Percentiles rank a stretch among this genome's conserved stretches.
phyloP scores from a whole-genome alignment of 495 filamentous ascomycete species.

The Podospora pseudoanserina region DNA sequence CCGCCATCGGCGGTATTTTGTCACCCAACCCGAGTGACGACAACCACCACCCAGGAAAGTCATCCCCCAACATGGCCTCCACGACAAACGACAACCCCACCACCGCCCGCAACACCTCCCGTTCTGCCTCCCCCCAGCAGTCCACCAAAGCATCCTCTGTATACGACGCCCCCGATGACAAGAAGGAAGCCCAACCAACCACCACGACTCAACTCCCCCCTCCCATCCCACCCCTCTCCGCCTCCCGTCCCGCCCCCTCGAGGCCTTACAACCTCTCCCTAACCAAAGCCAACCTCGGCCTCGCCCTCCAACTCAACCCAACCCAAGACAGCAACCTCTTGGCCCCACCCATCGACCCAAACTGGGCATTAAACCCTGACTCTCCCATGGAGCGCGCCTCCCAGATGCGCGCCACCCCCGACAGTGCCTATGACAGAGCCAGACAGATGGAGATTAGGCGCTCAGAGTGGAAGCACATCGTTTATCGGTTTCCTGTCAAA shows the following conservation, averaged over 20 bases:
- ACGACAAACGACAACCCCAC: slow-evolving; percentile 8
- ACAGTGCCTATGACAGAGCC: slow-evolving; percentile 27
- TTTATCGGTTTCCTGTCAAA: slow-evolving; percentile 20
- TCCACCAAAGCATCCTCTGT: slow-evolving; percentile 20
- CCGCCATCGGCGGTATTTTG: neutral
- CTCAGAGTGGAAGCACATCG: slow-evolving; percentile 22
- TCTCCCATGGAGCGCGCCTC: slow-evolving; percentile 21
- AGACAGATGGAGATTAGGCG: slow-evolving; percentile 23
- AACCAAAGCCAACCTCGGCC: slow-evolving; percentile 10
- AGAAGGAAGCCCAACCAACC: neutral
- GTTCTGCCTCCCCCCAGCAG: slow-evolving; percentile 5
- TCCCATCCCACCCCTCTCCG: slow-evolving; percentile 10
- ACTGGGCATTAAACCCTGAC: slow-evolving; percentile 17
- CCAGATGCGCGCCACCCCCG: slow-evolving; percentile 21
- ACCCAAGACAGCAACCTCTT: slow-evolving; percentile 5
- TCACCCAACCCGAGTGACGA: neutral
- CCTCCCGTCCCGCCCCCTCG: slow-evolving; percentile 10
- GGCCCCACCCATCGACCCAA: slow-evolving; percentile 6
- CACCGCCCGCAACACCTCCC: slow-evolving; percentile 6
- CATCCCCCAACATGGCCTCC: slow-evolving; percentile 1
- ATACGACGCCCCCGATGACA: slow-evolving; percentile 7
- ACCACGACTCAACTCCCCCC: neutral
- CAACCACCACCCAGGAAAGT: neutral
- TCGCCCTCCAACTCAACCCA: slow-evolving; percentile 9
- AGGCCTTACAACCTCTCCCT: slow-evolving; percentile 4